A percentile compares a stretch with the other conserved stretches of the same genome.
Evolutionary conservation across 805 yeast species (phyloP).

Genomic region (Wickerhamiella hasegawae): DNA sequence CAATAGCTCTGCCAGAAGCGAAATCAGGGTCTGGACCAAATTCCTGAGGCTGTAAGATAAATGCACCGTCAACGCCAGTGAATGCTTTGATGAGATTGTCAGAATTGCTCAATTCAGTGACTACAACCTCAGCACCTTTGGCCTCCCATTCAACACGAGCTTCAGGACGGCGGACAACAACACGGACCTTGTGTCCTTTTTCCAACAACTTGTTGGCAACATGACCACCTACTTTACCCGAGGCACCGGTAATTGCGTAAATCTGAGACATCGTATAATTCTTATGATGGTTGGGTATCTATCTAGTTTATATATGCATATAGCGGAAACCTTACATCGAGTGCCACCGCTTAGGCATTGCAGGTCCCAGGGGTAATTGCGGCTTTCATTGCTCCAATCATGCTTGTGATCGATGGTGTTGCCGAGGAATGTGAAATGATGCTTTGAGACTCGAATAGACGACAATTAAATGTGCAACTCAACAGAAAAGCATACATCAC

Average conservation of each 20-base stretch:
- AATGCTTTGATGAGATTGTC: neutral
- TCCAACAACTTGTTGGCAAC: neutral
- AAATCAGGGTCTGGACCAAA: neutral
- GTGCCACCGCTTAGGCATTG: too few species aligned
- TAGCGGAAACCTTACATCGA: too few species aligned
- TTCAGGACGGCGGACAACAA: neutral
- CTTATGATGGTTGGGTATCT: too few species aligned
- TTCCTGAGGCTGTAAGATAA: neutral
- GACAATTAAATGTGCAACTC: too few species aligned
- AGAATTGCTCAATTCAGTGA: neutral
- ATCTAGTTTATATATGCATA: too few species aligned
- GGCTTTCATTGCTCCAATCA: too few species aligned
- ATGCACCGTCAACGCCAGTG: neutral
- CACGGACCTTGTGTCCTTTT: neutral
- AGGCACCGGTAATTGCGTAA: neutral
- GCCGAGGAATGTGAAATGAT: too few species aligned
- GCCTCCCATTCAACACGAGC: neutral
- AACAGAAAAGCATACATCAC: too few species aligned
- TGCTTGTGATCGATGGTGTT: too few species aligned
- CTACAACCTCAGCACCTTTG: neutral
- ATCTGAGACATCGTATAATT: too few species aligned
- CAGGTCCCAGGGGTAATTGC: too few species aligned
- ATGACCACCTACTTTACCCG: neutral
- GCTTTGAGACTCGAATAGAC: too few species aligned
- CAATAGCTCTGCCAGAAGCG: neutral